A percentile compares a stretch with the other conserved stretches of the same genome.
phyloP scores from a whole-genome alignment of 1,139 yeast species.

The Geotrichum reessii region DNA sequence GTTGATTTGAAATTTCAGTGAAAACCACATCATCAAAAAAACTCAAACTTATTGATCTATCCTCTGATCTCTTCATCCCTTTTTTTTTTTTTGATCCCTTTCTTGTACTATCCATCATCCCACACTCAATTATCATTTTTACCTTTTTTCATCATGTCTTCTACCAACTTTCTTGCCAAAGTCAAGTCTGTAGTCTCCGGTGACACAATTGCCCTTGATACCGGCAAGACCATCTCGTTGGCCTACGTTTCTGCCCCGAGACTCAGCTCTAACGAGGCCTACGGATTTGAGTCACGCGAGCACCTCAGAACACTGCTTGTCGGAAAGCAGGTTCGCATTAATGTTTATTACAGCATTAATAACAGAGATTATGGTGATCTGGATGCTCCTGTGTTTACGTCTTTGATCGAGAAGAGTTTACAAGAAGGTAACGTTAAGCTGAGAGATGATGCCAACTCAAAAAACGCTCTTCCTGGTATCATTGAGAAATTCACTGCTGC shows the following conservation, averaged over 20 bases:
- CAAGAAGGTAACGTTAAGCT: conserved; percentile 58
- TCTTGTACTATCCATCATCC: neutral
- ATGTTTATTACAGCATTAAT: conserved; percentile 48
- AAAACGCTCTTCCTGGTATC: conserved; percentile 35
- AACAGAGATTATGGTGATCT: conserved; percentile 72
- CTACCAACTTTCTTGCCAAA: conserved; percentile 20
- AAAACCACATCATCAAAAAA: conserved; percentile 11
- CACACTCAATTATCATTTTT: neutral
- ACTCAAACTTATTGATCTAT: neutral
- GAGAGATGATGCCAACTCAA: conserved; percentile 46
- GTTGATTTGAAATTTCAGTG: neutral
- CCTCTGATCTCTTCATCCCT: neutral
- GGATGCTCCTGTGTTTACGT: conserved; percentile 56
- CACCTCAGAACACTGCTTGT: conserved; percentile 56
- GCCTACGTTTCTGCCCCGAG: conserved; percentile 58
- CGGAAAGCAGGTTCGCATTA: conserved; percentile 62
- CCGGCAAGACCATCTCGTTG: conserved; percentile 59
- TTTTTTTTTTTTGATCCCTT: neutral
- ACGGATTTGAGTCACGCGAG: conserved; percentile 56
- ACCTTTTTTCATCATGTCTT: conserved; percentile 5
- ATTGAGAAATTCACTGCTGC: conserved; percentile 38
- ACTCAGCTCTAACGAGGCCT: conserved; percentile 38
- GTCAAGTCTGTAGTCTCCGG: conserved; percentile 71
- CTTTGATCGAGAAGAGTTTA: conserved; percentile 54
- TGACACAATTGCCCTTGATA: conserved; percentile 61